Evolutionary conservation across 2,329 filamentous ascomycete species (phyloP), one percentile per base, ranked within the genome.

Genomic region (Gremmenia infestans): DNA sequence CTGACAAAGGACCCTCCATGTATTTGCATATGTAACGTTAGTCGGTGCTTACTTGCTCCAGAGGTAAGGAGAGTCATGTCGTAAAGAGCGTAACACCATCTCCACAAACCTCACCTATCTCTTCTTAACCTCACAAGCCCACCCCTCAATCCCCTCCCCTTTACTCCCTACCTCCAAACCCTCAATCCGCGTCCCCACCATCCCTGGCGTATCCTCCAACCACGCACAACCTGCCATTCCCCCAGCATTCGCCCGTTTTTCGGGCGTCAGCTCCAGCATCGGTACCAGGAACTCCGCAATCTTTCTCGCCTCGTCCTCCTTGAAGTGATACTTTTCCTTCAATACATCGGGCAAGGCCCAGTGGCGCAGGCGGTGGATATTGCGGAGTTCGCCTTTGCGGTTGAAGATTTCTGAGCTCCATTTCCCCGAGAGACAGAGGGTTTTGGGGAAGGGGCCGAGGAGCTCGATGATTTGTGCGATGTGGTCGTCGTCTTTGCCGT

Each of bases 351-450:
- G 85, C 5, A 99, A 78, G 0, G 92, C 91, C 94, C 94, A 99
- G 74, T 97, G 93, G 52, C 94, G 88, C 61, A 99, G 81, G 46
- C 94, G 85, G 73, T 97, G 94, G 67, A 99, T 99, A 75, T 99
- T 97, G 56, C 94, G 89, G 39, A 99, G 82, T 72, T 99, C 94
- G 65, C 94, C 94, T 73, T 96, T 96, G 63, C 94, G 86, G 72
- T 97, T 97, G 79, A 99, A 99, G 61, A 99, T 99, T 72, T 97
- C 94, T 72, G 97, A 93, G 14, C 88, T 92, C 94, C 94, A 97
- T 74, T 97, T 97, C 51, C 94, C 94, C 1, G 89, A 88, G 53
- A 96, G 81, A 73, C 91, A 97, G 50, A 97, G 81, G 4, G 89
- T 89, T 72, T 96, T 95, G 53, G 94, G 93, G 70, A 97, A 97